Percentiles rank a stretch among this genome's conserved stretches.
Evolutionary conservation across 139 green algal genomes (phyloP).

Genomic region (Dunaliella primolecta): DNA sequence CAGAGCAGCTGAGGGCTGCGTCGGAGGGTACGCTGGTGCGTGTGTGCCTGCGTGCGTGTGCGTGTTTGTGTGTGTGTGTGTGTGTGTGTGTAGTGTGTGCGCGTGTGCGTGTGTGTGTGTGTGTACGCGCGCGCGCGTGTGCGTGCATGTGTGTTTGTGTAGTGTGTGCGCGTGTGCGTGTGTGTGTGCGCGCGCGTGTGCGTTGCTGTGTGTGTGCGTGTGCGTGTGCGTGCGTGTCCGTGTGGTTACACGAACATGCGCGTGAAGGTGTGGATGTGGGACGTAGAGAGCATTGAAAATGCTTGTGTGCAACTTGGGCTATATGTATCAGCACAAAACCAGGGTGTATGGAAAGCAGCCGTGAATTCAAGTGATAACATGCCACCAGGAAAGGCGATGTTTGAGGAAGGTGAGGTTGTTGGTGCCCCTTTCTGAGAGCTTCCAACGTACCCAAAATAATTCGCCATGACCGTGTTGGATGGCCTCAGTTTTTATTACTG

Average conservation of each 20-base stretch:
- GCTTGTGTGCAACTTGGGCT: not conserved
- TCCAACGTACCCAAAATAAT: too few relatives aligned
- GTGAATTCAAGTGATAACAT: too few relatives aligned
- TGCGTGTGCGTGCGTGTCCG: not conserved
- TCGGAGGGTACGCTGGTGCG: not conserved
- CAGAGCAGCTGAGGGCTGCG: not conserved
- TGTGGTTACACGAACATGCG: not conserved
- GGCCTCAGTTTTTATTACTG: too few relatives aligned
- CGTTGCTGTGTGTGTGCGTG: not conserved
- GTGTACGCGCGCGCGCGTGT: not conserved
- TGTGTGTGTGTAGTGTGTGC: not conserved
- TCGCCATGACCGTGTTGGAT: too few relatives aligned
- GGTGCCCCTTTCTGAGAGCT: too few relatives aligned
- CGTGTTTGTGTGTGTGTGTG: not conserved
- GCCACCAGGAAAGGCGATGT: too few relatives aligned
- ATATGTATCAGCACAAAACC: too few relatives aligned
- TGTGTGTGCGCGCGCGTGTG: not conserved
- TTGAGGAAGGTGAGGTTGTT: too few relatives aligned
- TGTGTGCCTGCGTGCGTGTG: not conserved
- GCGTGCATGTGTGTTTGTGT: not conserved
- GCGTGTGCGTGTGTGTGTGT: not conserved
- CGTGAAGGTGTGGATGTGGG: not conserved
- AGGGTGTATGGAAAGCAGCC: too few relatives aligned
- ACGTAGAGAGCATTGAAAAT: too few relatives aligned
- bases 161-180: too few relatives aligned